These are phyloP conservation scores for Apodospora peruviana DNA, from an alignment of 495 filamentous ascomycete species.

Conservation along the genomic window DNA sequence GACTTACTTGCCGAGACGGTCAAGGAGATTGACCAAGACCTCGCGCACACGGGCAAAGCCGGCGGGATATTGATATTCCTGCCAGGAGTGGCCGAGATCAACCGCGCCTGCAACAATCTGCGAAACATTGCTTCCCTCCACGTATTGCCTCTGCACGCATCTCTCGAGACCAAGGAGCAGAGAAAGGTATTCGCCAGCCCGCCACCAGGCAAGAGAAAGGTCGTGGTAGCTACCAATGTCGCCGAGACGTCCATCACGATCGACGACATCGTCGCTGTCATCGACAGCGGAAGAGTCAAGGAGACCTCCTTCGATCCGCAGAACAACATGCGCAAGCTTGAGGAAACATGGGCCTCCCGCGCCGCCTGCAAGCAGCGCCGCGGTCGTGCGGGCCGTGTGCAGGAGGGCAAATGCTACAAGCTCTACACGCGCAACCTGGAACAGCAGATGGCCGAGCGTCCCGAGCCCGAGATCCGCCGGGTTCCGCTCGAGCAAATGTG, in stretches of 20 bases:
- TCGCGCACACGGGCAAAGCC: constrained; percentile 51
- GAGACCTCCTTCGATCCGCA: constrained; percentile 91
- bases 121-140: constrained; percentile 64
- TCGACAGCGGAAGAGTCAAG: constrained; percentile 91
- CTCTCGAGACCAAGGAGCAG: constrained; percentile 80
- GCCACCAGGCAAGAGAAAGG: constrained; percentile 76
- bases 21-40: constrained; percentile 68
- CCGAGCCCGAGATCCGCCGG: constrained; percentile 87
- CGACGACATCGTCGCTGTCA: constrained; percentile 92
- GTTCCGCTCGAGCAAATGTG: constrained; percentile 94
- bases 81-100: constrained; percentile 82
- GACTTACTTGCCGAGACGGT: constrained; percentile 77
- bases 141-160: constrained; percentile 85
- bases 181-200: constrained; percentile 74
- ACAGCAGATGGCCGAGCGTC: constrained; percentile 77
- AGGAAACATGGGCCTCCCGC: constrained; percentile 91
- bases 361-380: constrained; percentile 96
- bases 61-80: constrained; percentile 94
- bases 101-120: constrained; percentile 67
- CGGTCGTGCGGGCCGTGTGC: constrained; percentile 88
- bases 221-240: constrained; percentile 92
- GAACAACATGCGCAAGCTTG: constrained; percentile 89
- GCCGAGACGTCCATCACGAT: constrained; percentile 98
- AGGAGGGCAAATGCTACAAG: constrained; percentile 89
- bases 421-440: constrained; percentile 85